Evolutionary conservation across 495 filamentous ascomycete species (phyloP), one percentile per base, ranked within the genome.

Genomic region (Penicillium steckii): DNA sequence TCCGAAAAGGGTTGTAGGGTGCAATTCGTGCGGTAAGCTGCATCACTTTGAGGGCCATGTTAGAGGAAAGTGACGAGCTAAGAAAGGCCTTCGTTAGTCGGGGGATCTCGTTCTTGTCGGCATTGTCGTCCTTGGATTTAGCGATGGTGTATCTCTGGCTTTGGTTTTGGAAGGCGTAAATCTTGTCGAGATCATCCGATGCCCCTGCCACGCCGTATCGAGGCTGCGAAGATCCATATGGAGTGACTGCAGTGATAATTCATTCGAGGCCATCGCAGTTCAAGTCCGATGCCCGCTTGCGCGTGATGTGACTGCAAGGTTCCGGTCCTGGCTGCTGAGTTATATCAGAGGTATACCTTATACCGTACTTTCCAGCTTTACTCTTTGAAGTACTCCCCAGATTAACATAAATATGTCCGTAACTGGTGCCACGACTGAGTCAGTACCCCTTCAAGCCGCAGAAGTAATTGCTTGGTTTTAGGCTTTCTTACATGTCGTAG

Each of bases 281-380:
- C 32, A 27, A 10, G 5, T 5, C 26, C 10, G 10, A 5, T 10
- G 26, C 26, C 26, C 26, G 26, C 26, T 27, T 27, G 26, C 5
- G 5, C 4, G 4, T 27, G 26, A 27, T 27, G 5, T 5, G 10
- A 10, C 26, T 35, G n/a, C 32, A 35, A 3, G n/a, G 32, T 13
- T 35, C 32, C 4, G n/a, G 4, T 4, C 32, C 32, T 10, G 32
- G 6, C 6, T 35, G 26, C 4, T 10, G 26, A 27, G 5, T 35
- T 5, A 5, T n/a, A 3, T 35, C 6, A 3, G 32, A 4, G 4
- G 32, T 7, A 33, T 44, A 44, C 2, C 38, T 21, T 3, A 30
- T 67, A 69, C 18, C 38, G 59, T 51, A 51, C 24, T 43, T 51
- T 22, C 48, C 48, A 21, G 48, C 35, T 8, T 21, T 32, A 38